Conservation (phyloP, 2,329 filamentous ascomycete species). For the Metarhizium rileyi region DNA sequence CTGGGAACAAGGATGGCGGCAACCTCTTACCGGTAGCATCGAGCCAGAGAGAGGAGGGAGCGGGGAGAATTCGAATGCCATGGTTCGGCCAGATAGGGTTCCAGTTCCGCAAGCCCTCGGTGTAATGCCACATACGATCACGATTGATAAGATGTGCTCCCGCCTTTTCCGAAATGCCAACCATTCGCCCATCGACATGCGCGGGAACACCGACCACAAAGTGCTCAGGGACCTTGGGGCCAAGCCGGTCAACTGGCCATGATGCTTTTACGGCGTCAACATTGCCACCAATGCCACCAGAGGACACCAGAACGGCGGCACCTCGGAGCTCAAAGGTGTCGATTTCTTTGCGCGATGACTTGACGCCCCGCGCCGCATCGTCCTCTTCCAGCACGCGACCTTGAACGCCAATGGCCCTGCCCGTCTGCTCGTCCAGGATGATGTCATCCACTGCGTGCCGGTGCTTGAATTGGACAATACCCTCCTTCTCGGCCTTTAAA, state of each 20-base stretch:
- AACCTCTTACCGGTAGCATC: slow-evolving; percentile 50
- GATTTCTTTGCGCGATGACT: slow-evolving; percentile 36
- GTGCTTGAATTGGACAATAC: slow-evolving; percentile 44
- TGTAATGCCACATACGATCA: slow-evolving; percentile 59
- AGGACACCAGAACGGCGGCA: slow-evolving; percentile 42
- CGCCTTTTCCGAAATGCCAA: slow-evolving; percentile 41
- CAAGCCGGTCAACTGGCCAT: slow-evolving; percentile 49
- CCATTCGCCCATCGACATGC: slow-evolving; percentile 56
- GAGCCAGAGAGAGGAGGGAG: slow-evolving; percentile 52
- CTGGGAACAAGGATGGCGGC: slow-evolving; percentile 46
- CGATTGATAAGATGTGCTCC: slow-evolving; percentile 49
- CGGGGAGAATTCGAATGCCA: slow-evolving; percentile 51
- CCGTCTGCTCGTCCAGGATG: slow-evolving; percentile 38
- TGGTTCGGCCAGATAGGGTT: slow-evolving; percentile 51
- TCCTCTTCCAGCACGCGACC: slow-evolving; percentile 44
- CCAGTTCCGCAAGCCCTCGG: slow-evolving; percentile 53
- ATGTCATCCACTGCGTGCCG: slow-evolving; percentile 48
- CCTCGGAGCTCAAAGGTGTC: slow-evolving; percentile 45
- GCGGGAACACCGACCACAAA: slow-evolving; percentile 53
- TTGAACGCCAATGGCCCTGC: slow-evolving; percentile 41
- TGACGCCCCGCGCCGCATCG: slow-evolving; percentile 39
- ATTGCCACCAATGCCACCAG: slow-evolving; percentile 52
- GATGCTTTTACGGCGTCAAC: slow-evolving; percentile 47
- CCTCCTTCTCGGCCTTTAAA: slow-evolving; percentile 38
- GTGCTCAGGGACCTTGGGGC: slow-evolving; percentile 42